Base-by-base conservation (phyloP, 192 early-diverging fungal species). In the Backusella tarrabulga region DNA sequence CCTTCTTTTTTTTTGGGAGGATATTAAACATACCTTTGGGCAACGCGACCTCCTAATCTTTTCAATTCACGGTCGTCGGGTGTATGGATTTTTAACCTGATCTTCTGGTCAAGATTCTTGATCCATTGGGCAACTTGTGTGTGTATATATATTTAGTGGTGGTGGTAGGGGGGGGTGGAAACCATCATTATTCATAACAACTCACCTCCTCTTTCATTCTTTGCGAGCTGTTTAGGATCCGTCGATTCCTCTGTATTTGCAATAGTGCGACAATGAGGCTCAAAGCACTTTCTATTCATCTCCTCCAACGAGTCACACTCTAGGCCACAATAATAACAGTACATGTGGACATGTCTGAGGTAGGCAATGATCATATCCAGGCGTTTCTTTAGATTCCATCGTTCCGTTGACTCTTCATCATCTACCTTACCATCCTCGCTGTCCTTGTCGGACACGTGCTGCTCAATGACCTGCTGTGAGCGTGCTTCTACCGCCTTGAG, bases 291-390 rank as follows among this genome's bases (percentile, higher is more conserved):
- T 75, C 96, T 91, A 50, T 79, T 75, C 84, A 96, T 92, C 85
- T 98, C 96, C 81, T 99, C 96, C 6, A 89, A 76, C 77, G 86
- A 92, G 73, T 93, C 92, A 63, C 92, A 91, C 35, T 96, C 95
- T 70, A 91, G 83, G 14, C 93, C 95, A 76, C 92, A 95, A 88
- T 99, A 99, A 87, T 97, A 98, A 88, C 97, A 97, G 79, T 94
- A 99, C 72, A 93, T 88, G 86, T 98, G 96, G 7, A 97, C 95
- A 34, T 90, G 88, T 60, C 96, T 91, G 34, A 97, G 86, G 75
- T 99, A 99, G 73, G 88, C 88, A 44, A 99, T 88, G 71, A 89
- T 86, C 73, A 97, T 73, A 79, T 99, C 98, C 66, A 99, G 86
- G 32, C 84, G 72, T 34, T 75, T 72, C 78, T 77, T 82, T 15